Percentiles rank a stretch among this genome's conserved stretches.
These are phyloP conservation scores for Camillea tinctor DNA, from an alignment of 2,329 filamentous ascomycete species.

Conservation along the genomic window DNA sequence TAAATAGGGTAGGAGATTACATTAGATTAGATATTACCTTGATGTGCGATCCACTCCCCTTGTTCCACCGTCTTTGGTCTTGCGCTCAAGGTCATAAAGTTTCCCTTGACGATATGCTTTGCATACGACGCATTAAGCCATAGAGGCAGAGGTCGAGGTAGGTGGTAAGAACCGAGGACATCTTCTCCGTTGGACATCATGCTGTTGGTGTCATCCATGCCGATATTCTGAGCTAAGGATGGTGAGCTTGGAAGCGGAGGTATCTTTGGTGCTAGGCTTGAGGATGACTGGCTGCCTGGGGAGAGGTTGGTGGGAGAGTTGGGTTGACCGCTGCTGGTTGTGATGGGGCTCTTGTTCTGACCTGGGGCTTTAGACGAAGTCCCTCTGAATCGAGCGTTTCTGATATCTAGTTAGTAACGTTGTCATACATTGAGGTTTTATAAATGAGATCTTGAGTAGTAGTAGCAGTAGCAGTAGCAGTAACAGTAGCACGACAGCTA, in stretches of 20 bases:
- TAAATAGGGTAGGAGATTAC: background rate
- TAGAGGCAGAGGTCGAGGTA: conserved; percentile 66
- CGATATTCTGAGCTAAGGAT: conserved; percentile 64
- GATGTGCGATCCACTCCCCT: conserved; percentile 94
- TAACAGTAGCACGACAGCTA: background rate
- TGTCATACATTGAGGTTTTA: conserved; percentile 2
- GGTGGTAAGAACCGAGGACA: conserved; percentile 58
- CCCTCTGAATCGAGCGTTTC: conserved; percentile 59
- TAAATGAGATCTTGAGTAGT: no score
- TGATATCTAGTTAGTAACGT: conserved; percentile 34
- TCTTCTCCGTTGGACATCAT: conserved; percentile 50
- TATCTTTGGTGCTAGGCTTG: conserved; percentile 55
- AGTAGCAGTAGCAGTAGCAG: no score
- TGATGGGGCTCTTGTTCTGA: conserved; percentile 52
- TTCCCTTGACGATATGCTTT: conserved; percentile 90
- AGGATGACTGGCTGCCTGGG: conserved; percentile 51
- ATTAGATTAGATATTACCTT: conserved; percentile 58
- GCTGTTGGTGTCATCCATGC: conserved; percentile 60
- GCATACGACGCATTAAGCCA: conserved; percentile 76
- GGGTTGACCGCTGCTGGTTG: conserved; percentile 47
- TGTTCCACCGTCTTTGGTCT: conserved; percentile 91
- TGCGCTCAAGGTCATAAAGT: conserved; percentile 93
- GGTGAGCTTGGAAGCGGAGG: conserved; percentile 63
- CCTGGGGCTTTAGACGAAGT: conserved; percentile 50
- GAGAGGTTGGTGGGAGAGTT: conserved; percentile 44